phyloP scores from a whole-genome alignment of 805 yeast genomes.

The Barnettozyma siamensis region DNA sequence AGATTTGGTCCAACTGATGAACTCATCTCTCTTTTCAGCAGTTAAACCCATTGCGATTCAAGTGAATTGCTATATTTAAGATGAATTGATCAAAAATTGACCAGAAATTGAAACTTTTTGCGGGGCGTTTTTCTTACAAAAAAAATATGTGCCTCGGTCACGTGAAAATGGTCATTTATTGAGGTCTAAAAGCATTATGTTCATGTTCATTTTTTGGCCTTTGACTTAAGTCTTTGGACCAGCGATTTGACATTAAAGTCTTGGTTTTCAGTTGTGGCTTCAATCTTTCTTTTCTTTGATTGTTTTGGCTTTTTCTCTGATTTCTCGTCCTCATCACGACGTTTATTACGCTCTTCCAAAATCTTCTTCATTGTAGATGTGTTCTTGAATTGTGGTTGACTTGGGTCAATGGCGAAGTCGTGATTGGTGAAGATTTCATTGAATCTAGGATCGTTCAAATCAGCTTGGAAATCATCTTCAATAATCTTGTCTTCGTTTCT shows the following conservation, averaged over 20 bases:
- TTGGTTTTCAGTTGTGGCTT: background rate
- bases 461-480: slow-evolving; percentile 57
- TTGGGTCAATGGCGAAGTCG: slow-evolving; percentile 91
- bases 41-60: background rate
- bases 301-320: slow-evolving; percentile 2
- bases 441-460: slow-evolving; percentile 81
- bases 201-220: slow-evolving; percentile 3
- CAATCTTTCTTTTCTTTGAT: slow-evolving; percentile 11
- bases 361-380: slow-evolving; percentile 84
- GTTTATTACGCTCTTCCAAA: slow-evolving; percentile 65
- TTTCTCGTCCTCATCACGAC: slow-evolving; percentile 27
- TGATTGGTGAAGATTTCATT: slow-evolving; percentile 76
- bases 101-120: no score
- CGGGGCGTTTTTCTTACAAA: background rate
- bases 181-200: no score
- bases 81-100: no score
- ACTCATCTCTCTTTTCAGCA: slow-evolving; percentile 3
- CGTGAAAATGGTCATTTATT: no score
- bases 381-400: slow-evolving; percentile 82
- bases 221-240: slow-evolving; percentile 9
- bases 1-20: slow-evolving; percentile 14
- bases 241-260: slow-evolving; percentile 6
- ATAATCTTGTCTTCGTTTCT: slow-evolving; percentile 44
- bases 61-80: no score
- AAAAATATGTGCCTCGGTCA: no score